Percentiles rank a stretch among this genome's conserved stretches.
These are phyloP conservation scores for Gracilaria caudata DNA, from an alignment of 23 red algal species.

Conservation along the genomic window DNA sequence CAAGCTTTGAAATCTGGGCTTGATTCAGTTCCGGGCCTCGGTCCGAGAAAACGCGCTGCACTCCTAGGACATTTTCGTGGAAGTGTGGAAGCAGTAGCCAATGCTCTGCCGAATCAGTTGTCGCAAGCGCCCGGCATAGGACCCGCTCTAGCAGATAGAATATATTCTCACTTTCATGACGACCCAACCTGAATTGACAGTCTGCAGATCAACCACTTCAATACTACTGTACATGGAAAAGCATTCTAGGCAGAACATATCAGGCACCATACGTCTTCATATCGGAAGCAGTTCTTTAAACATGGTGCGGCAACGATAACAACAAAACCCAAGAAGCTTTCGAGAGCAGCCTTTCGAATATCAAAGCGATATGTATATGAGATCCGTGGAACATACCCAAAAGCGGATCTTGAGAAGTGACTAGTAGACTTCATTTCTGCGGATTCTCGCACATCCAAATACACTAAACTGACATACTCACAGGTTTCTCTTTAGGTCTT, in stretches of 20 bases:
- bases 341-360: background rate
- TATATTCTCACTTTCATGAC: conserved; percentile 53
- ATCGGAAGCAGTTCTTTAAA: background rate
- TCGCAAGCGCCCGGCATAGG: conserved; percentile 49
- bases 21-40: conserved; percentile 60
- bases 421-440: background rate
- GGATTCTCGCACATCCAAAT: background rate
- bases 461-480: background rate
- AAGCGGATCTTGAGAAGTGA: background rate
- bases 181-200: background rate
- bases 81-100: conserved; percentile 55
- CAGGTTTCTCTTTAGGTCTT: background rate
- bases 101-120: conserved; percentile 45
- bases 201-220: background rate
- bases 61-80: conserved; percentile 70
- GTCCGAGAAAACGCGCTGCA: conserved; percentile 21
- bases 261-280: too few species aligned
- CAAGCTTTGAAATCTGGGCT: conserved; percentile 47
- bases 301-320: background rate
- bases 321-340: background rate
- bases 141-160: conserved; percentile 39
- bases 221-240: too few species aligned
- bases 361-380: background rate
- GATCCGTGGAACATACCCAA: background rate
- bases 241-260: too few species aligned